phyloP scores from a whole-genome alignment of 306 rosid species.

The Arachis hypogaea region DNA sequence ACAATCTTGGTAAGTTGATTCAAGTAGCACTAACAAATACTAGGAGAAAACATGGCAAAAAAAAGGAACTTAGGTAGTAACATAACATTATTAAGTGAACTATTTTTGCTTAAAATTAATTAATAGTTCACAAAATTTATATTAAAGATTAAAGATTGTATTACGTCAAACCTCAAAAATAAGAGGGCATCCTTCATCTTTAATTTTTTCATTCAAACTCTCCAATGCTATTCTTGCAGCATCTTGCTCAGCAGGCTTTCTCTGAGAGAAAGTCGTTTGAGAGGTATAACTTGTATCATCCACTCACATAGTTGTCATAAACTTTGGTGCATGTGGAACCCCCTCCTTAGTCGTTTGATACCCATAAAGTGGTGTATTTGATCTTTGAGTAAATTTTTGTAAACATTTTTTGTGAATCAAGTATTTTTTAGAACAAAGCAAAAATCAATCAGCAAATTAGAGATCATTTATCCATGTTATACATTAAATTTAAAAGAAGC shows the following conservation, averaged over 20 bases:
- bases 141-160: background rate
- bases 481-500: no score
- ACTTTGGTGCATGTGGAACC: constrained; percentile 23
- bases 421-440: constrained; percentile 19
- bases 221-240: constrained; percentile 52
- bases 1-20: background rate
- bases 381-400: constrained; percentile 40
- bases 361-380: constrained; percentile 25
- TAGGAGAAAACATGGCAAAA: background rate
- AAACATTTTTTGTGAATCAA: constrained; percentile 41
- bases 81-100: background rate
- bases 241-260: constrained; percentile 58
- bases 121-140: background rate
- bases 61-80: background rate
- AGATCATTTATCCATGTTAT: no score
- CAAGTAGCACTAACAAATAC: constrained; percentile 5
- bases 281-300: constrained; percentile 39
- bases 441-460: constrained; percentile 11
- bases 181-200: constrained; percentile 40
- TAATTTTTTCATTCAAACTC: constrained; percentile 5
- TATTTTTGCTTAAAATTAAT: background rate
- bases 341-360: constrained; percentile 52
- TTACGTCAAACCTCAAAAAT: constrained; percentile 45
- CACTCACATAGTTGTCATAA: constrained; percentile 45
- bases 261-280: constrained; percentile 31